phyloP scores from a whole-genome alignment of 805 yeast species.

The Kodamaea fukazawae region DNA sequence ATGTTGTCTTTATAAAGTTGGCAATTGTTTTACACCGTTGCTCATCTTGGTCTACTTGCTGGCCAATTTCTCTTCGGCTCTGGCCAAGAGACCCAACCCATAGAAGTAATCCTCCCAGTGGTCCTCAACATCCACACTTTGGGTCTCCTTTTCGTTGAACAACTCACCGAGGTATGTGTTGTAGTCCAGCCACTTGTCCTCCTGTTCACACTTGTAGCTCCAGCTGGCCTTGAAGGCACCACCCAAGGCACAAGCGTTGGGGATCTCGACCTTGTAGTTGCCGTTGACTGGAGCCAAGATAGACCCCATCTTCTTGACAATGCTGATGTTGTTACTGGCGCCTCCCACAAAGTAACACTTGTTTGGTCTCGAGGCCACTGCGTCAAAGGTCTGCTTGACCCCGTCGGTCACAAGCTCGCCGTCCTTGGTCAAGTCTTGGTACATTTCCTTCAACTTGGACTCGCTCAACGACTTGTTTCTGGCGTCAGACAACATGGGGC shows the following conservation, averaged over 20 bases:
- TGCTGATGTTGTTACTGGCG: constrained; percentile 68
- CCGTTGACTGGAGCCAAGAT: constrained; percentile 68
- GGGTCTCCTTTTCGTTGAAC: constrained; percentile 53
- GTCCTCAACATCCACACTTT: constrained; percentile 36
- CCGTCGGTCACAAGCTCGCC: constrained; percentile 52
- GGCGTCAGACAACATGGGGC: constrained; percentile 59
- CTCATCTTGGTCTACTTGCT: not conserved
- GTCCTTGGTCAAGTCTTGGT: constrained; percentile 29
- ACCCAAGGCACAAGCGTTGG: constrained; percentile 91
- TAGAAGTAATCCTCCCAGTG: constrained; percentile 49
- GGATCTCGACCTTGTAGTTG: constrained; percentile 66
- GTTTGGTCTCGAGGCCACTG: constrained; percentile 56
- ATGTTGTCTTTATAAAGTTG: too few species aligned
- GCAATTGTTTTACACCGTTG: too few species aligned
- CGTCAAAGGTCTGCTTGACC: constrained; percentile 39
- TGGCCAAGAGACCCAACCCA: constrained; percentile 53
- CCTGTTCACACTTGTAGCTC: constrained; percentile 45
- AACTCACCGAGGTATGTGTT: constrained; percentile 33
- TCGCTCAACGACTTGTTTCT: not conserved
- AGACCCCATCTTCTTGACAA: constrained; percentile 65
- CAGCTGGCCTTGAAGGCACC: constrained; percentile 86
- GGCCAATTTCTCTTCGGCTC: constrained; percentile 35
- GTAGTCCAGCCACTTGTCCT: constrained; percentile 41
- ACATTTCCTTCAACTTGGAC: constrained; percentile 16
- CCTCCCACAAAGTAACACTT: constrained; percentile 86